These are phyloP conservation scores for Cardiospermum halicacabum DNA, from an alignment of 345 rosid genomes.

Conservation along the genomic window DNA sequence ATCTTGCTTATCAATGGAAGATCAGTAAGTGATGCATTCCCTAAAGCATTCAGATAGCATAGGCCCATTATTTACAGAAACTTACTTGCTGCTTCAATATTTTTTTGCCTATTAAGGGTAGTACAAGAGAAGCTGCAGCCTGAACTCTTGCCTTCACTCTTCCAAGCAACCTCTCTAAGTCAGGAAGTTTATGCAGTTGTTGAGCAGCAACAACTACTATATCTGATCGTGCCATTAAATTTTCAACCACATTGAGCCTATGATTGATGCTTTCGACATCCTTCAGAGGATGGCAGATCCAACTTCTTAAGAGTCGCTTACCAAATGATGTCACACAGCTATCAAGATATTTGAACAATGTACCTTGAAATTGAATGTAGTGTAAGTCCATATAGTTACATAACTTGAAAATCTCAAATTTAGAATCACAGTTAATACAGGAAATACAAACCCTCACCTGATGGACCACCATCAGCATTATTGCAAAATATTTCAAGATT, in stretches of 20 bases:
- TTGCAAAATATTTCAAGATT: constrained; percentile 89
- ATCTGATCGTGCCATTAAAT: constrained; percentile 48
- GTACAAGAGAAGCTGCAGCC: constrained; percentile 52
- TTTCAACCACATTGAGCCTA: constrained; percentile 71
- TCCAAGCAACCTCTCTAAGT: constrained; percentile 83
- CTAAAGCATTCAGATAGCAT: not conserved
- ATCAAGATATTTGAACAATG: constrained; percentile 79
- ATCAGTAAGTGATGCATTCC: not conserved
- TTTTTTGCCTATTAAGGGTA: constrained; percentile 74
- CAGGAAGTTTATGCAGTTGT: constrained; percentile 72
- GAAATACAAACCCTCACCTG: constrained; percentile 44
- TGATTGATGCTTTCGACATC: constrained; percentile 62
- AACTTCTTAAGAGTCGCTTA: constrained; percentile 75
- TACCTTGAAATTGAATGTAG: constrained; percentile 48
- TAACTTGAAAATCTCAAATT: not conserved
- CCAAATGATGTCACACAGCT: constrained; percentile 79
- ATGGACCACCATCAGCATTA: constrained; percentile 70
- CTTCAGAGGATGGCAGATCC: constrained; percentile 97
- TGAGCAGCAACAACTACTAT: constrained; percentile 42
- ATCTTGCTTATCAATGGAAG: not conserved
- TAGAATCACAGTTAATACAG: not conserved
- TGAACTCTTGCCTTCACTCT: constrained; percentile 65
- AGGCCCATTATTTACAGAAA: not conserved
- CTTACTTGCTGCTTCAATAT: constrained; percentile 66
- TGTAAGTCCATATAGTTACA: constrained; percentile 7